Conservation (phyloP, 345 rosid species). For the Heritiera fomes region DNA sequence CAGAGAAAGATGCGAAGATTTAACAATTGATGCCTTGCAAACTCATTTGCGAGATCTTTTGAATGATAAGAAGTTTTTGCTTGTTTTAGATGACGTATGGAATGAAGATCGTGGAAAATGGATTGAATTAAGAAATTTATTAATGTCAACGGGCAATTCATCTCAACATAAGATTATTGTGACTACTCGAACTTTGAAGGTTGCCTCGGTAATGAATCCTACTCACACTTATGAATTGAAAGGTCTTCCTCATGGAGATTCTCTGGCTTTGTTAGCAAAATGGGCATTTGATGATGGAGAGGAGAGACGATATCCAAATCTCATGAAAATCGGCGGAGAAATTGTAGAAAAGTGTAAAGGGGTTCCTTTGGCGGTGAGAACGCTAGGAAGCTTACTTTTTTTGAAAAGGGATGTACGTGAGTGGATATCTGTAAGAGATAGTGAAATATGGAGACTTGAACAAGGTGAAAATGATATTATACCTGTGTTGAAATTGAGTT, state of each 20-base stretch:
- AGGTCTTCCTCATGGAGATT: conserved; percentile 15
- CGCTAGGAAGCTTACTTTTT: conserved; percentile 26
- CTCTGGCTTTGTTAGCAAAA: conserved; percentile 22
- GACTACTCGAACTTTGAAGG: conserved; percentile 5
- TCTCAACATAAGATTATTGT: background rate
- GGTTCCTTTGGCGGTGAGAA: conserved; percentile 29
- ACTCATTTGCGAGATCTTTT: background rate
- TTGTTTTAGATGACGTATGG: conserved; percentile 22
- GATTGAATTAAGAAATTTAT: background rate
- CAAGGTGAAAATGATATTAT: conserved; percentile 2
- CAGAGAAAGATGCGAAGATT: background rate
- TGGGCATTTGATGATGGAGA: conserved; percentile 14
- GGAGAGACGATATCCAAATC: background rate
- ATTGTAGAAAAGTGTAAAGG: conserved; percentile 29
- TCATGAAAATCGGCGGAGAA: conserved; percentile 20
- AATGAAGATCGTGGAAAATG: background rate
- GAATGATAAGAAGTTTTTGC: background rate
- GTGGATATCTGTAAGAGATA: conserved; percentile 18
- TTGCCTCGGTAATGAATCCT: no score
- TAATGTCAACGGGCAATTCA: background rate
- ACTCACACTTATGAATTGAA: background rate
- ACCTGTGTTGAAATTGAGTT: conserved; percentile 25
- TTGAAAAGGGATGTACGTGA: background rate
- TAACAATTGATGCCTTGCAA: background rate
- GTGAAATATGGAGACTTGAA: conserved; percentile 20